Evolutionary conservation across 257 asterid species (phyloP).

Genomic region (Apocynum venetum): DNA sequence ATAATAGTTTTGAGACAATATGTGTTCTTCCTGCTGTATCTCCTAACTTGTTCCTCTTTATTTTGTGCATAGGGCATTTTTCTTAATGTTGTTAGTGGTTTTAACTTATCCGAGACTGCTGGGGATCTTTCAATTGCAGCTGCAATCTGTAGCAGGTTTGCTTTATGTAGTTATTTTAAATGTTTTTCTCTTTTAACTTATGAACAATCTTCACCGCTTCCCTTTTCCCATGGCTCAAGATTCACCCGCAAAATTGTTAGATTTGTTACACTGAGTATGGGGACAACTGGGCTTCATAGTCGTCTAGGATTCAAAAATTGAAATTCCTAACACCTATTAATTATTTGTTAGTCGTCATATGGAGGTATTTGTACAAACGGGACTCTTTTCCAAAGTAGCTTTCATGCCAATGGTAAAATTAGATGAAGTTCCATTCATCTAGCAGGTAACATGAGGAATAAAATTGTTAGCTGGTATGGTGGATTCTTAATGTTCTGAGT

Average conservation of each 20-base stretch:
- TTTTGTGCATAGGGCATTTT: slow-evolving; percentile 56
- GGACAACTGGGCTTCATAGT: too few species aligned
- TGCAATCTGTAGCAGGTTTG: slow-evolving; percentile 96
- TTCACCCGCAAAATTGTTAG: neutral
- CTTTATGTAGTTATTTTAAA: neutral
- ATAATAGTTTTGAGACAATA: neutral
- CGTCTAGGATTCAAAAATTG: too few species aligned
- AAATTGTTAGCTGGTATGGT: neutral
- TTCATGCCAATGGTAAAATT: neutral
- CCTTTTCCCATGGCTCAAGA: neutral
- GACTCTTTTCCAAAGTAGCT: neutral
- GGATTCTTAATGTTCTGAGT: neutral
- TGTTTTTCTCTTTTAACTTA: neutral
- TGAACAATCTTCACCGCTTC: neutral
- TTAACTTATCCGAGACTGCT: slow-evolving; percentile 70
- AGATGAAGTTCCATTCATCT: neutral
- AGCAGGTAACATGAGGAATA: neutral
- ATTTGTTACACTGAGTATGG: neutral
- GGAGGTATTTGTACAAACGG: neutral
- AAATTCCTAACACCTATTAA: too few species aligned
- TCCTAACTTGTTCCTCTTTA: slow-evolving; percentile 18
- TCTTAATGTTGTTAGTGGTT: slow-evolving; percentile 74
- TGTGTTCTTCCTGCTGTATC: slow-evolving; percentile 7
- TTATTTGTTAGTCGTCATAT: too few species aligned
- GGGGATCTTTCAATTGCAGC: slow-evolving; percentile 97